A percentile compares a stretch with the other conserved stretches of the same genome.
Evolutionary conservation across 106 monocot species (phyloP).

Genomic region (Allium sativum): DNA sequence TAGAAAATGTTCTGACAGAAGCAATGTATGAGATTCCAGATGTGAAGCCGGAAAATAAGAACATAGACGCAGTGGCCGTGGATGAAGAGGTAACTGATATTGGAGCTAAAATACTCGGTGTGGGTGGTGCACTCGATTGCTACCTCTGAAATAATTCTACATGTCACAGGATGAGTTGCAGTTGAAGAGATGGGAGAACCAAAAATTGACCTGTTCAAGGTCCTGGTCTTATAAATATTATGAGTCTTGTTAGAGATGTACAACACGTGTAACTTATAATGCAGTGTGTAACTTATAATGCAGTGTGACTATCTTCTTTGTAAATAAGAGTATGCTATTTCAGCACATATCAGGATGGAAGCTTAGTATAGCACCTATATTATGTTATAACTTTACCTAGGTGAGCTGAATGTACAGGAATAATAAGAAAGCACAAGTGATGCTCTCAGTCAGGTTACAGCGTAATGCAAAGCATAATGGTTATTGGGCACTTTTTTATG

Average conservation of each 20-base stretch:
- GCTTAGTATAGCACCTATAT: too few relatives aligned
- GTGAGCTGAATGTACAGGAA: not conserved
- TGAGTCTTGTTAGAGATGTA: not conserved
- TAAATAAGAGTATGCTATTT: not conserved
- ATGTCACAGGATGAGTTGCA: not conserved
- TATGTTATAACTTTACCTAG: not conserved
- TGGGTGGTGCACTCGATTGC: constrained; percentile 46
- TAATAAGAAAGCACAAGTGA: too few relatives aligned
- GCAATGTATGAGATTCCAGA: constrained; percentile 98
- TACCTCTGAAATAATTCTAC: constrained; percentile 44
- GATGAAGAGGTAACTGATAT: constrained; percentile 58
- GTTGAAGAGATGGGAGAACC: constrained; percentile 35
- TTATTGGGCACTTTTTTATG: too few relatives aligned
- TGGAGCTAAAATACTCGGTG: constrained; percentile 73
- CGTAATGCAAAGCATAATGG: too few relatives aligned
- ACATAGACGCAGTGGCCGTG: constrained; percentile 67
- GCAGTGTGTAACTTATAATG: not conserved
- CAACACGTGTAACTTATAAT: not conserved
- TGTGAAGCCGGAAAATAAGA: constrained; percentile 45
- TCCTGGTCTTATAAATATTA: constrained; percentile 59
- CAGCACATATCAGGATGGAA: too few relatives aligned
- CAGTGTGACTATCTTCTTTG: not conserved
- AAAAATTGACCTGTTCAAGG: constrained; percentile 28
- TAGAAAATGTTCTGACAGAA: constrained; percentile 89
- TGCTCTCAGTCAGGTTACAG: too few relatives aligned